Evolutionary conservation across 345 rosid species (phyloP).

Genomic region (Pugionium dolabratum): DNA sequence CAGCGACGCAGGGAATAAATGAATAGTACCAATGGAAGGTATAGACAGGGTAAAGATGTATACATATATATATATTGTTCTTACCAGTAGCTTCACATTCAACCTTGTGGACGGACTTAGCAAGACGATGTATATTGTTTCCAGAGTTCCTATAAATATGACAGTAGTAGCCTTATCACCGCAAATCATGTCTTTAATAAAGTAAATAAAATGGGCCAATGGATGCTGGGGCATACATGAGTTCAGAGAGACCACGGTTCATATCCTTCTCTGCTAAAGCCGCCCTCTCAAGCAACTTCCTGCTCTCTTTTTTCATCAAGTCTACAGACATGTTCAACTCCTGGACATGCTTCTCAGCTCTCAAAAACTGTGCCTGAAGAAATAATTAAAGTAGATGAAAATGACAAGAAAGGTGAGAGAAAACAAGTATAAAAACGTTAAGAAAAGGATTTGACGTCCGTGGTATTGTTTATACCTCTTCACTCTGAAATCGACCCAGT

Average conservation of each 20-base stretch:
- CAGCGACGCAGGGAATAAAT: neutral
- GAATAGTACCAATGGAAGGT: conserved; percentile 4
- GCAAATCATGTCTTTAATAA: conserved; percentile 6
- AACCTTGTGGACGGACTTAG: conserved; percentile 70
- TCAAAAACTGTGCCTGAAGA: conserved; percentile 67
- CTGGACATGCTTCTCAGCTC: conserved; percentile 79
- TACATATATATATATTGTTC: neutral
- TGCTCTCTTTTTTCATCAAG: conserved; percentile 82
- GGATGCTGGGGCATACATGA: conserved; percentile 49
- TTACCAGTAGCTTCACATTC: conserved; percentile 80
- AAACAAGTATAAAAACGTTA: conserved; percentile 13
- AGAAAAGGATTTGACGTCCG: neutral
- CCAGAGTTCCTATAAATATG: conserved; percentile 67
- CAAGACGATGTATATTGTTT: conserved; percentile 62
- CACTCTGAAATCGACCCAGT: conserved; percentile 77
- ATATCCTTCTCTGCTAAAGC: conserved; percentile 84
- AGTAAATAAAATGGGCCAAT: neutral
- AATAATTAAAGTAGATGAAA: conserved; percentile 27
- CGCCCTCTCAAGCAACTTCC: conserved; percentile 84
- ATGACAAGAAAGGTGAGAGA: neutral
- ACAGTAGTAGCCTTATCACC: conserved; percentile 23
- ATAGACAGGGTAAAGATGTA: too few relatives aligned
- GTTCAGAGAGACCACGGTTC: conserved; percentile 72
- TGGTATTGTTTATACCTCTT: conserved; percentile 63
- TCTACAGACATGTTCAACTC: conserved; percentile 73